Base-by-base conservation (phyloP, 1,284 basidiomycete genomes). In the Sanghuangporus weigelae region DNA sequence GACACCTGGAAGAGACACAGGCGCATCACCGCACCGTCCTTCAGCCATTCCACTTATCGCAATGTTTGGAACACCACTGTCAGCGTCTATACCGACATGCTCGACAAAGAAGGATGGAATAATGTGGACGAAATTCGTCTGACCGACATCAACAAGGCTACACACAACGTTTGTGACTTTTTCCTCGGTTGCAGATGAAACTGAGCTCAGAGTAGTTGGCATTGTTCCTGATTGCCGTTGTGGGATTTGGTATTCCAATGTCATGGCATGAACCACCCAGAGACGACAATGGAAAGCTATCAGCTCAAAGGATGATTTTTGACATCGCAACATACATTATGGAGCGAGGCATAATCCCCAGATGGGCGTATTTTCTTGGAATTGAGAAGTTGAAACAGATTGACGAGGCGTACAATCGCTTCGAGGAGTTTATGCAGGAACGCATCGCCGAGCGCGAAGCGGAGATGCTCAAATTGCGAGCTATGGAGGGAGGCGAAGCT, bases 1-100 rank as follows among this genome's bases (percentile, higher is more conserved):
- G 72, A 75, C 2, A 59, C 57, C 19, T 77, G 74, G 75, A 73
- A 68, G 56, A 66, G 72, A 7, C 74, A 77, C 55, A 61, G 73
- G 7, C 67, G 75, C 11, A 70, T 74, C 31, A 66, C 72, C 31
- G 69, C 67, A 2, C 75, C 75, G 44, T 72, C 73, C 2, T 74
- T 76, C 60, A 73, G 68, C 39, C 35, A 67, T 14, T 66, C 71
- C 21, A 70, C 70, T 72, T 76, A 40, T 53, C 42, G 63, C 31
- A 57, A 67, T n/a, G 70, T 74, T 2, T 66, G 69, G 49, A 48
- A 69, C 26, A 71, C 73, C 60, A 69, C 69, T 1, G 61, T 64
- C 1, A 35, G 56, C 4, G 53, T 70, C 38, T 75, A 74, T 60
- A 40, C 65, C 26, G 71, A 73, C 35, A 75, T 75, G 71, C 53